Percentiles rank a stretch among this genome's conserved stretches.
phyloP scores from a whole-genome alignment of 306 rosid genomes.

The Trifolium repens region DNA sequence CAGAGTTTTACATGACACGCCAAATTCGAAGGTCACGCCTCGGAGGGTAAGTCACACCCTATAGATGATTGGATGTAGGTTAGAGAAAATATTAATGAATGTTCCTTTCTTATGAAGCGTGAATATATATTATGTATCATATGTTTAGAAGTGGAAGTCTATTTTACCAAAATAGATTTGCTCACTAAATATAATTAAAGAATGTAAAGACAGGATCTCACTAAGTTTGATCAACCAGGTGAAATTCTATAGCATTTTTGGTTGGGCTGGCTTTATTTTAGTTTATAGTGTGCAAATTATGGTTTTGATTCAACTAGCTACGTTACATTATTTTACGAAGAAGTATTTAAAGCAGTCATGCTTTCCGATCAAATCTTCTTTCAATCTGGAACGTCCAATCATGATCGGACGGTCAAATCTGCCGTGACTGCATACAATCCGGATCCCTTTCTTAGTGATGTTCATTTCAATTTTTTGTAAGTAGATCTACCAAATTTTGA shows the following conservation, averaged over 20 bases:
- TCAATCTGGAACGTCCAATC: no score
- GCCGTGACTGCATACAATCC: no score
- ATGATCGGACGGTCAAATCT: no score
- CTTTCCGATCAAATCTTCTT: no score
- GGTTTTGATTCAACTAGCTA: slow-evolving; percentile 5
- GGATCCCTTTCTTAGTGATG: no score
- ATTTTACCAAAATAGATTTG: slow-evolving; percentile 42
- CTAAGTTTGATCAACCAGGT: slow-evolving; percentile 34
- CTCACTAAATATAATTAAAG: slow-evolving; percentile 41
- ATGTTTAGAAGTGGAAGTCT: slow-evolving; percentile 48
- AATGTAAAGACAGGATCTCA: slow-evolving; percentile 54
- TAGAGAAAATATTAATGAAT: slow-evolving; percentile 45
- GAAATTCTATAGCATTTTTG: slow-evolving; percentile 39
- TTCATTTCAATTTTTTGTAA: not conserved
- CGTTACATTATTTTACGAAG: not conserved
- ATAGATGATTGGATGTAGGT: slow-evolving; percentile 41
- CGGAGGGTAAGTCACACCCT: slow-evolving; percentile 19
- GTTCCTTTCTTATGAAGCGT: slow-evolving; percentile 35
- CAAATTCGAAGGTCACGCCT: slow-evolving; percentile 39
- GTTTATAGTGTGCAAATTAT: slow-evolving; percentile 24
- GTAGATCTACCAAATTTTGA: not conserved
- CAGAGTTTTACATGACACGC: slow-evolving; percentile 38
- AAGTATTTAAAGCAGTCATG: no score
- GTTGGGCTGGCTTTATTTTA: slow-evolving; percentile 29
- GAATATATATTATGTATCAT: slow-evolving; percentile 41